phyloP scores from a whole-genome alignment of 192 early-diverging fungal genomes.

The Coemansia aciculifera region DNA sequence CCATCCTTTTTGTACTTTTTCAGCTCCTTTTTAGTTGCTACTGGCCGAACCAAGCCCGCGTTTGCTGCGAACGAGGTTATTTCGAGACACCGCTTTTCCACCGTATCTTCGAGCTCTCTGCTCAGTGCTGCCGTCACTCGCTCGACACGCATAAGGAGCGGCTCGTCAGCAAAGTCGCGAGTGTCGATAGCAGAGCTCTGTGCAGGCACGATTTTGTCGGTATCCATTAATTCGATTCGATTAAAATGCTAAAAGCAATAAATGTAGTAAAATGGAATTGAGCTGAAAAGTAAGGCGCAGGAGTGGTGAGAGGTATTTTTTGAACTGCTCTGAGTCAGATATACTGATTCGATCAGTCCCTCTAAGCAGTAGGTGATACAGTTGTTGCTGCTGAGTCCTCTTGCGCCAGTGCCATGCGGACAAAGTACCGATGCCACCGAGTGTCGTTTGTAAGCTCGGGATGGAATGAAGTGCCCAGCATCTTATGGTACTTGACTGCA shows the following conservation, averaged over 20 bases:
- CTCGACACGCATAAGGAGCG: constrained; percentile 47
- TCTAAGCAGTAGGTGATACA: not conserved
- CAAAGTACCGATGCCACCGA: constrained; percentile 88
- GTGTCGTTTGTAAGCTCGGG: constrained; percentile 92
- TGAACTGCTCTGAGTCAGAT: not conserved
- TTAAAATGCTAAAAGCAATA: not conserved
- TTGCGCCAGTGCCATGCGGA: constrained; percentile 36
- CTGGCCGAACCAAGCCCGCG: constrained; percentile 22
- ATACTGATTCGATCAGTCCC: not conserved
- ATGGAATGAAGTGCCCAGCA: constrained; percentile 93
- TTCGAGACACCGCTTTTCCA: constrained; percentile 32
- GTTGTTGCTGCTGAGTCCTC: not conserved
- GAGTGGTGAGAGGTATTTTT: too few relatives aligned
- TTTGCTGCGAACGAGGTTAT: constrained; percentile 28
- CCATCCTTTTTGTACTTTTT: constrained; percentile 26
- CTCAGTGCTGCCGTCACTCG: constrained; percentile 34
- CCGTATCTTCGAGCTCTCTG: constrained; percentile 1
- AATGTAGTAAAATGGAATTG: not conserved
- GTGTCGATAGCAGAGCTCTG: constrained; percentile 14
- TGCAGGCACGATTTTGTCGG: not conserved
- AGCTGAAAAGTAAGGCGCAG: not conserved
- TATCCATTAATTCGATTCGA: not conserved
- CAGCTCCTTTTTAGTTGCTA: constrained; percentile 36
- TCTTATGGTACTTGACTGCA: constrained; percentile 83
- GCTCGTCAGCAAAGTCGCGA: constrained; percentile 25